Percentiles rank a stretch among this genome's conserved stretches.
Evolutionary conservation across 2,329 filamentous ascomycete genomes (phyloP).

Genomic region (Graphilbum ipis-grandicollis): DNA sequence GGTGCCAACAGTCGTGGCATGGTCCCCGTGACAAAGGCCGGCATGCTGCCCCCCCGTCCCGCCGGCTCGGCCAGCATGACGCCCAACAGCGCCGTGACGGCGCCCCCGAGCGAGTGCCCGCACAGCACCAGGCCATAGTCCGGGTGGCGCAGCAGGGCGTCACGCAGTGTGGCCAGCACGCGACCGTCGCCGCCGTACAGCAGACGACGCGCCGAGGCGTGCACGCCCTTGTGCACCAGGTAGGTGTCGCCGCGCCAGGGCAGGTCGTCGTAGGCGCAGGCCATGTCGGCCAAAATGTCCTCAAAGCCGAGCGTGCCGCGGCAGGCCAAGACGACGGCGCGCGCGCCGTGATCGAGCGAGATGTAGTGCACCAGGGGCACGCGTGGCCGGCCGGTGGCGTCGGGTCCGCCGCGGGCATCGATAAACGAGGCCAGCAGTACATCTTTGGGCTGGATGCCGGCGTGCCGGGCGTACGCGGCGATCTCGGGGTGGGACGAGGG

Average conservation of each 20-base stretch:
- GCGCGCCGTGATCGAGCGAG: constrained; percentile 52
- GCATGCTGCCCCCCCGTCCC: constrained; percentile 7
- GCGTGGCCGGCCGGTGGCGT: constrained; percentile 45
- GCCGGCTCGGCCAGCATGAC: constrained; percentile 51
- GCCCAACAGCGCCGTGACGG: constrained; percentile 51
- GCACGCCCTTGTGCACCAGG: constrained; percentile 59
- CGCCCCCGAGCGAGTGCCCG: constrained; percentile 52
- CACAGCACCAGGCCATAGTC: constrained; percentile 55
- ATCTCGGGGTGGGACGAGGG: constrained; percentile 33
- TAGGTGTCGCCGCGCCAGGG: constrained; percentile 45
- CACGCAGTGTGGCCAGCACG: constrained; percentile 47
- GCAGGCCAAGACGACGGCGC: constrained; percentile 55
- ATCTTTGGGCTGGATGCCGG: constrained; percentile 36
- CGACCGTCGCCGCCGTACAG: constrained; percentile 50
- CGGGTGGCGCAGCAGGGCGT: constrained; percentile 46
- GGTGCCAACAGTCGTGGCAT: constrained; percentile 19
- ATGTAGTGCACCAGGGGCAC: constrained; percentile 60
- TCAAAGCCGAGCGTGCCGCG: constrained; percentile 58
- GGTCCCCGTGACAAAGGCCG: constrained; percentile 41
- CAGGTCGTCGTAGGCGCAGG: constrained; percentile 54
- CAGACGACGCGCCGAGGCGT: constrained; percentile 51
- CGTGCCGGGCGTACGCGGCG: constrained; percentile 46
- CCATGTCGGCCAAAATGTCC: constrained; percentile 56
- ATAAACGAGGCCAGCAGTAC: constrained; percentile 54
- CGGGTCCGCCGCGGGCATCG: constrained; percentile 49